phyloP scores from a whole-genome alignment of 2,329 filamentous ascomycete species.

The Aspergillus aculeatus region DNA sequence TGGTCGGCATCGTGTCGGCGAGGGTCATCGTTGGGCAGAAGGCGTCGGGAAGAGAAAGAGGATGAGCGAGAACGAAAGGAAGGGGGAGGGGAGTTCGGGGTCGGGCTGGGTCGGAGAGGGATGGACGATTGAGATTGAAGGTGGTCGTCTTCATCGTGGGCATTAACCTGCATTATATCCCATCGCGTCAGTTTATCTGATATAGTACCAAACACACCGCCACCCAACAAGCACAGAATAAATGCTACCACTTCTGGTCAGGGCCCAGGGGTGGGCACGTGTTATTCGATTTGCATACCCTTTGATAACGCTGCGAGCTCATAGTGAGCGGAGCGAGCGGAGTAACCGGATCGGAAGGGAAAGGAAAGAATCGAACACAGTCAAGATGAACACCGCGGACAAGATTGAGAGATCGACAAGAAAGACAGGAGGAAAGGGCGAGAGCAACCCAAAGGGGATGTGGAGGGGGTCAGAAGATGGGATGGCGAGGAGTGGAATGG shows the following conservation, averaged over 20 bases:
- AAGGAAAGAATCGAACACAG: constrained; percentile 6
- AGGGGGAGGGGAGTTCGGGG: constrained; percentile 54
- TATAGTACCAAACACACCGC: not conserved
- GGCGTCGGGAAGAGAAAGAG: constrained; percentile 57
- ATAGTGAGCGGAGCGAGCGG: constrained; percentile 43
- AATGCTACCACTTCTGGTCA: not conserved
- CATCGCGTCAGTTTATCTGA: not conserved
- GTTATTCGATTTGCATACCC: constrained; percentile 36
- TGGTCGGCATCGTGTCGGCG: constrained; percentile 63
- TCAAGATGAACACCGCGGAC: not conserved
- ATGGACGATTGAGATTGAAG: constrained; percentile 33
- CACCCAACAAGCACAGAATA: not conserved
- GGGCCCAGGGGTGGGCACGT: constrained; percentile 13
- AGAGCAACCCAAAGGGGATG: constrained; percentile 22
- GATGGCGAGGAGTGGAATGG: constrained; percentile 17
- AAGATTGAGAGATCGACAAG: constrained; percentile 18
- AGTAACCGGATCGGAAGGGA: constrained; percentile 15
- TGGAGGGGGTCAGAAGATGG: constrained; percentile 25
- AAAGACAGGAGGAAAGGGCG: constrained; percentile 15
- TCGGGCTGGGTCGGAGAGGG: constrained; percentile 27
- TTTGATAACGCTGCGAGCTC: constrained; percentile 51
- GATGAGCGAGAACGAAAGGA: constrained; percentile 87
- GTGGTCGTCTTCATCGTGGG: constrained; percentile 45
- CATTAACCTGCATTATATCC: constrained; percentile 38
- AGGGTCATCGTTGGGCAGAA: constrained; percentile 52